These are phyloP conservation scores for Phialocephala subalpina DNA, from an alignment of 2,329 filamentous ascomycete species.

Conservation along the genomic window DNA sequence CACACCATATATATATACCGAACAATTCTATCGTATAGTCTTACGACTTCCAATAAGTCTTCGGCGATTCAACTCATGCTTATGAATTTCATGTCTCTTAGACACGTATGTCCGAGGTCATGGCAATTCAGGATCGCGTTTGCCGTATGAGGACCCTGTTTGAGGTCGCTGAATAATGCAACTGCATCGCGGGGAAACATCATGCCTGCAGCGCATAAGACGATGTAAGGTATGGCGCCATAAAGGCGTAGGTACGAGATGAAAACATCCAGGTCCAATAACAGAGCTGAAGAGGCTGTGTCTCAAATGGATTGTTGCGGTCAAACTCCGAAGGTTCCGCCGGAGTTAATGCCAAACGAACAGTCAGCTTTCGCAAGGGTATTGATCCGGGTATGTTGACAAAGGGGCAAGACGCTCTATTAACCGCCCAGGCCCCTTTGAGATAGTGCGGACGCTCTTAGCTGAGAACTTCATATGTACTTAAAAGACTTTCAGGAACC, in stretches of 20 bases:
- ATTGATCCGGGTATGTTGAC: background rate
- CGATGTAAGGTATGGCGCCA: background rate
- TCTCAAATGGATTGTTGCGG: background rate
- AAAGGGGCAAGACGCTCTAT: background rate
- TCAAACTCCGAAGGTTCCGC: background rate
- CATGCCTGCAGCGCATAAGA: background rate
- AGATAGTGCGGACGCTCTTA: too few species aligned
- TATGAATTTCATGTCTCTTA: background rate
- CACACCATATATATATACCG: background rate
- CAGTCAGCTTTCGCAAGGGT: background rate
- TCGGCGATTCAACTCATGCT: background rate
- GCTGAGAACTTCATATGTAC: too few species aligned
- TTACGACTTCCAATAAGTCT: background rate
- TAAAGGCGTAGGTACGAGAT: background rate
- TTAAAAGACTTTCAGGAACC: background rate
- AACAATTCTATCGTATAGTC: background rate
- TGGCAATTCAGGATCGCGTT: background rate
- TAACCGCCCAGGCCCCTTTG: too few species aligned
- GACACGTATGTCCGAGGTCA: background rate
- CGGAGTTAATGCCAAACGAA: background rate
- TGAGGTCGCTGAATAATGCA: background rate
- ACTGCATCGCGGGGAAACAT: background rate
- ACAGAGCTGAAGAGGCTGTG: background rate
- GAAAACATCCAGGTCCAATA: background rate
- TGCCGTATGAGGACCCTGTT: background rate